Evolutionary conservation across 1,139 yeast species (phyloP).

Genomic region (Lodderomyces oxycetoniae): DNA sequence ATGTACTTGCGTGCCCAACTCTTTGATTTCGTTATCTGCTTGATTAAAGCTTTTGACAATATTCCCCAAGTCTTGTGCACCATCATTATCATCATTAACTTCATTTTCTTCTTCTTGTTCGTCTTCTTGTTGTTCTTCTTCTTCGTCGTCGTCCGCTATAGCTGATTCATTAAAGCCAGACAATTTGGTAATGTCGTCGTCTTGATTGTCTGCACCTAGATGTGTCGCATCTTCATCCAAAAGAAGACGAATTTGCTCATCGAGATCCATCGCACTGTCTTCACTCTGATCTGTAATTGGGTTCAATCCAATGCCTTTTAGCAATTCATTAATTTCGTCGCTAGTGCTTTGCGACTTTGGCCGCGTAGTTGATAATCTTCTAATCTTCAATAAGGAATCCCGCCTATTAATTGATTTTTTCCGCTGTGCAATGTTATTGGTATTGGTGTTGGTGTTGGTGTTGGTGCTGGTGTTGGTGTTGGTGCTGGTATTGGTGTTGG

Average conservation of each 20-base stretch:
- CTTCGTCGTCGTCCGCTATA: constrained; percentile 36
- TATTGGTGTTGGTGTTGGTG: background rate
- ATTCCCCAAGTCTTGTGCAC: background rate
- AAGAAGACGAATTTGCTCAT: constrained; percentile 33
- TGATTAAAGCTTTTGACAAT: constrained; percentile 2
- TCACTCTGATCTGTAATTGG: constrained; percentile 35
- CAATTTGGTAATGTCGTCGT: constrained; percentile 19
- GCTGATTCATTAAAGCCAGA: constrained; percentile 21
- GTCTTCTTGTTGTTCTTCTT: constrained; percentile 17
- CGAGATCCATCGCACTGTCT: constrained; percentile 32
- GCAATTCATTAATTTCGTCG: constrained; percentile 38
- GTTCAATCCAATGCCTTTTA: constrained; percentile 37
- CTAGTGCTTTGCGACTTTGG: constrained; percentile 39
- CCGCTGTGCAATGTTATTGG: constrained; percentile 4
- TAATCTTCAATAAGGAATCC: constrained; percentile 15
- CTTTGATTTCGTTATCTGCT: constrained; percentile 15
- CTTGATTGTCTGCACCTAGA: constrained; percentile 15
- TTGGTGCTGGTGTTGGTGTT: background rate
- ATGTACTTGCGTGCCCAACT: constrained; percentile 25
- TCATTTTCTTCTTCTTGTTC: background rate
- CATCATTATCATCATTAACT: background rate
- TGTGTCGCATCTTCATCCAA: constrained; percentile 23
- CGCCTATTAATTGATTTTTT: constrained; percentile 14
- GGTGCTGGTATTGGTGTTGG: background rate
- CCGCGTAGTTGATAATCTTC: constrained; percentile 36